Base-by-base conservation (phyloP, 495 filamentous ascomycete genomes). In the Hypoxylon cercidicola region DNA sequence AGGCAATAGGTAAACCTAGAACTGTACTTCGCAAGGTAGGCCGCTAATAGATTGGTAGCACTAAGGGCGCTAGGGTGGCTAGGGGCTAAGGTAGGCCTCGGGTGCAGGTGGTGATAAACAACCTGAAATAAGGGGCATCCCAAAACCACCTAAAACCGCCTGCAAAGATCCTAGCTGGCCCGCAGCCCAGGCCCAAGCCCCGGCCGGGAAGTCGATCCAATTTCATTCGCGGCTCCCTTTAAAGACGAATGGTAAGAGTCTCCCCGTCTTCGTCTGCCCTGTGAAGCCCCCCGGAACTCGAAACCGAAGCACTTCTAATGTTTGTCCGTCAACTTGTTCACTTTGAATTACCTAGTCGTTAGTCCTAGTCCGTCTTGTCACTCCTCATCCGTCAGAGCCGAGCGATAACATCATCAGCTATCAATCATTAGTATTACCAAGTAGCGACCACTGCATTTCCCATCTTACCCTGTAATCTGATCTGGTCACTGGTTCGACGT, bases 71-170 rank as follows among this genome's bases (percentile, higher is more conserved):
- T 28, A 28, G 25, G 25, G 3, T 3, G 25, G 25, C 25, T 3
- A 7, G 25, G 25, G 25, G 25, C 25, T 28, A 28, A 7, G 25
- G 25, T 28, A 28, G 25, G 25, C n/a, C n/a, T n/a, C 7, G 25
- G 25, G 3, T 28, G 3, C 25, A 7, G 25, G 25, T 28, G 39
- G 28, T 21, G 54, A 58, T 58, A n/a, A 58, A 48, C 41, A 39
- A 62, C 53, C 59, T 57, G 58, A 62, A 68, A 68, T 68, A 68
- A 68, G 58, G 64, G 64, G 59, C 53, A 47, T 49, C 34, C 21
- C 20, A 57, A 66, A 56, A 47, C 64, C 53, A 67, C 56, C 55
- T 65, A 65, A 55, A 65, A 61, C 57, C 48, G 23, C 40, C 25
- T 43, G 48, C 55, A 59, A 48, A 45, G n/a, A 37, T 51, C 51